Base-by-base conservation (phyloP, 805 yeast genomes). In the Yarrowia sp. region DNA sequence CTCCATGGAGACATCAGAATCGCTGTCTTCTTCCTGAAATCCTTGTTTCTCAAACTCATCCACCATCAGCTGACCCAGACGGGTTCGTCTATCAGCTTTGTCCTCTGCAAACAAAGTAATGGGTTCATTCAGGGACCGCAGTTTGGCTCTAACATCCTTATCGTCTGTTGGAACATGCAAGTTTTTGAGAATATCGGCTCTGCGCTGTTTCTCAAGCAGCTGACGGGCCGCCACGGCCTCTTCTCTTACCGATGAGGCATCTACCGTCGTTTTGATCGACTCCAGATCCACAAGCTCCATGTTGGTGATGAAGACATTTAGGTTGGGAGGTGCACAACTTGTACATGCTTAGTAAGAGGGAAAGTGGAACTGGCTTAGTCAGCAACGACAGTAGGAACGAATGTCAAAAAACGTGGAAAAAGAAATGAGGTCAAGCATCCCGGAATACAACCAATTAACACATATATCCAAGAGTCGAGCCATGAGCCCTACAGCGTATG, bases 151-250 rank as follows among this genome's bases (percentile, higher is more conserved):
- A 8, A 92, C 95, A 8, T 86, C 87, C 0, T 78, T 85, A 73
- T 91, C 97, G 35, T 82, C 80, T 0, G 91, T 87, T 11, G 97
- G 95, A 0, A 88, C 82, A 36, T 63, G 78, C 69, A 14, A 74
- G 55, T 16, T 75, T 50, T 53, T 74, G 67, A 49, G 56, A 48
- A 63, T 74, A 5, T 63, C 56, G 12, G 43, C 40, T 48, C 67
- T 19, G 8, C 56, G 56, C 38, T 63, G 67, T 38, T 36, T 48
- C 22, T 63, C 67, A 11, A 63, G 48, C 55, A 63, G 22, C 46
- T 49, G 55, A 16, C 56, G 67, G 2, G 67, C 67, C 8, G 67
- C 67, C 38, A 48, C 56, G n/a, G 67, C 56, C n/a, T 63, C 67
- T 38, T 48, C 55, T 14, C 67, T 22, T 5, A 26, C 45, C 15